Percentiles rank a stretch among this genome's conserved stretches.
Conservation (phyloP, 768 basidiomycete species). For the Amanita rubescens region DNA sequence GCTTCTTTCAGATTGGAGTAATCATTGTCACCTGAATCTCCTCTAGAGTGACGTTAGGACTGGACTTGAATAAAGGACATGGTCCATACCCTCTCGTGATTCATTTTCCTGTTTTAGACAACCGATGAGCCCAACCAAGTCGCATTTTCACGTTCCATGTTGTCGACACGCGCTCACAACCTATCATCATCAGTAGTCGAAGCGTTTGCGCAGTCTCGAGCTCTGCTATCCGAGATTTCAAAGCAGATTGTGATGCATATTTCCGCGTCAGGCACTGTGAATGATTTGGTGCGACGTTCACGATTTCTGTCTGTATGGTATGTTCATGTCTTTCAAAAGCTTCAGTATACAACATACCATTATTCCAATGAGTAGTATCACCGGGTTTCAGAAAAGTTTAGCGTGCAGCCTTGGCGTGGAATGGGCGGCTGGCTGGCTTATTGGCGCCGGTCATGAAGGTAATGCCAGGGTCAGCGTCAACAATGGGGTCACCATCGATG, state of each 20-base stretch:
- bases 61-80: not conserved
- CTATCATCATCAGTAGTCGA: conserved; percentile 56
- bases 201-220: conserved; percentile 53
- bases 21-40: conserved; percentile 64
- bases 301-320: too few species aligned
- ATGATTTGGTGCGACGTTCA: too few species aligned
- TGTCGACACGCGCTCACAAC: conserved; percentile 56
- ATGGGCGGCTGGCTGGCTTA: too few species aligned
- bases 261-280: too few species aligned
- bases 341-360: too few species aligned
- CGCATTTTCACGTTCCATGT: conserved; percentile 83
- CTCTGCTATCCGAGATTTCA: conserved; percentile 50
- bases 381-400: too few species aligned
- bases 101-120: conserved; percentile 69
- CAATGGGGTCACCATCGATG: too few species aligned
- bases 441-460: too few species aligned
- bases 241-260: conserved; percentile 35
- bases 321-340: too few species aligned
- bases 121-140: conserved; percentile 77
- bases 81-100: conserved; percentile 62
- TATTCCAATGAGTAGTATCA: too few species aligned
- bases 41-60: conserved; percentile 28
- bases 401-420: too few species aligned
- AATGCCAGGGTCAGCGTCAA: too few species aligned
- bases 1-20: conserved; percentile 66